Conservation (phyloP, 2,329 filamentous ascomycete genomes). For the Cladophialophora bantiana region DNA sequence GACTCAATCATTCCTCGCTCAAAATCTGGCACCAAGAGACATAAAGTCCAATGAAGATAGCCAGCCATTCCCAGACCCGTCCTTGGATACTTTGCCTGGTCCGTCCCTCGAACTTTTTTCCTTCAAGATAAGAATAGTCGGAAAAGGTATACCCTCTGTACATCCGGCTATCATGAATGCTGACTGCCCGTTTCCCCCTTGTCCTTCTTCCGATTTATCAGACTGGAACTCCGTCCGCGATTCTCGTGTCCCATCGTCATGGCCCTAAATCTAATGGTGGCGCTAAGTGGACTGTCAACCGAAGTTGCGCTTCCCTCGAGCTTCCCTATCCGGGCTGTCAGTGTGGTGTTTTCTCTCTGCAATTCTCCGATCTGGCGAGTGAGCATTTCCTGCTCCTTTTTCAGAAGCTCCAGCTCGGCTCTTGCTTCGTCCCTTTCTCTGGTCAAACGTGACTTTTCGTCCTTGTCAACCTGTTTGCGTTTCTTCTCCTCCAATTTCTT, state of each 20-base stretch:
- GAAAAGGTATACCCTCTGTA: background rate
- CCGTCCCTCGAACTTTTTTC: background rate
- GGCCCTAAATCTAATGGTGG: slow-evolving; percentile 21
- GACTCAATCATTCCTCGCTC: background rate
- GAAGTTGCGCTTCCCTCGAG: slow-evolving; percentile 40
- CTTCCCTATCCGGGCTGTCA: slow-evolving; percentile 56
- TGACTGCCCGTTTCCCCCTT: slow-evolving; percentile 27
- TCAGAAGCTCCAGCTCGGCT: slow-evolving; percentile 55
- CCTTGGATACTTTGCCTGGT: background rate
- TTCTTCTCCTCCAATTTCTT: slow-evolving; percentile 50
- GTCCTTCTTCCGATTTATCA: slow-evolving; percentile 28
- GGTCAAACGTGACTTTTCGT: slow-evolving; percentile 52
- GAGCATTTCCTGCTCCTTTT: slow-evolving; percentile 54
- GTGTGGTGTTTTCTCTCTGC: slow-evolving; percentile 64
- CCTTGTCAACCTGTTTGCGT: slow-evolving; percentile 48
- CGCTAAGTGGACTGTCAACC: slow-evolving; percentile 17
- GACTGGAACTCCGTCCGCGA: slow-evolving; percentile 32
- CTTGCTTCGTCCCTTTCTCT: slow-evolving; percentile 56
- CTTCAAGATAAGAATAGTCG: background rate
- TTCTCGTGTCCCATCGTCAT: slow-evolving; percentile 26
- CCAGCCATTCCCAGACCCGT: background rate
- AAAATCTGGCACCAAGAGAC: background rate
- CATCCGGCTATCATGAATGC: slow-evolving; percentile 7
- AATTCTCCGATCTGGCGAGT: slow-evolving; percentile 58
- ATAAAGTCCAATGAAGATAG: background rate